Conservation (phyloP, 2,329 filamentous ascomycete species). For the Aureobasidium sp. region DNA sequence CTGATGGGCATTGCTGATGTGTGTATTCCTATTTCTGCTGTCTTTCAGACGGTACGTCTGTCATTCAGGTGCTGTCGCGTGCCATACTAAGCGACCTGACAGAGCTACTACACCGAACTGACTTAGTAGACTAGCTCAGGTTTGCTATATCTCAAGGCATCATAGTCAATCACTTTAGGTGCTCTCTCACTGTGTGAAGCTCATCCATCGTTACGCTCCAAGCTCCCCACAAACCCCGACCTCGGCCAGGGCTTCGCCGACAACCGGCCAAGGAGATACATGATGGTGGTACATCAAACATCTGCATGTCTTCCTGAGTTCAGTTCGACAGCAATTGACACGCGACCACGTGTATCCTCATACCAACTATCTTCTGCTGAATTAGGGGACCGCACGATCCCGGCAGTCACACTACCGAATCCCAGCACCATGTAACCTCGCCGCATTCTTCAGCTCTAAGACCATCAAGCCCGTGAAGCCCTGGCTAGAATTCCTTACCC, state of each 20-base stretch:
- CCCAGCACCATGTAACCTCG: not conserved
- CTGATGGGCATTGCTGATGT: conserved; percentile 9
- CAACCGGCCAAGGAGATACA: not conserved
- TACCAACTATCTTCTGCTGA: not conserved
- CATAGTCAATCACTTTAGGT: not conserved
- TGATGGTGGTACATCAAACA: not conserved
- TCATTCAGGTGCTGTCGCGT: not conserved
- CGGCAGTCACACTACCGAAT: not conserved
- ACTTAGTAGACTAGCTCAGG: not conserved
- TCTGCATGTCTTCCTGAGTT: not conserved
- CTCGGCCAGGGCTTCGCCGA: not conserved
- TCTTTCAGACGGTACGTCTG: not conserved
- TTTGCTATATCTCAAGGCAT: not conserved
- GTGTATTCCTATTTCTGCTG: no score
- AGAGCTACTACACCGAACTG: not conserved
- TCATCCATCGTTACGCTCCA: not conserved
- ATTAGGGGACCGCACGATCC: not conserved
- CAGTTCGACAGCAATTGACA: no score
- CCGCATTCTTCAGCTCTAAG: no score
- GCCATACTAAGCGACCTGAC: not conserved
- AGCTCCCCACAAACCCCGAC: not conserved
- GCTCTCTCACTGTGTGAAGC: not conserved
- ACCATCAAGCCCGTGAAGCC: not conserved
- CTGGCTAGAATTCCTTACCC: not conserved
- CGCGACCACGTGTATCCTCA: not conserved